phyloP scores from a whole-genome alignment of 148 eudicot species.

The Salicornia ramosissima region DNA sequence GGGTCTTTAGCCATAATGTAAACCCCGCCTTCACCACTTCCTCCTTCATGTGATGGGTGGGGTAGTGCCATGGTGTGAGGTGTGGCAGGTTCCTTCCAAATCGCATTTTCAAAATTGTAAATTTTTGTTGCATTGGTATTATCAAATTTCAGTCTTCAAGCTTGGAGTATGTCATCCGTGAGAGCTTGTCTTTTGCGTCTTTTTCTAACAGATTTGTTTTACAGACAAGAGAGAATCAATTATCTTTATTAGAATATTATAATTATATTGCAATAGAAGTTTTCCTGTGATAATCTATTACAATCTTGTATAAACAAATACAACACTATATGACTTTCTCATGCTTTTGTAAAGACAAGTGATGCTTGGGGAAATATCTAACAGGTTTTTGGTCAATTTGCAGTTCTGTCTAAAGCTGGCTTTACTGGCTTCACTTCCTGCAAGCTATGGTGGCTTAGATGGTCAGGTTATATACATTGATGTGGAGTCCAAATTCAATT shows the following conservation, averaged over 20 bases:
- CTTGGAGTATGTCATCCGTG: no score
- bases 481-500: constrained; percentile 84
- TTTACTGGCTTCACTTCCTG: constrained; percentile 72
- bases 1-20: no score
- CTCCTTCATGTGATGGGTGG: no score
- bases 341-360: background rate
- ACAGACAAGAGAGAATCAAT: no score
- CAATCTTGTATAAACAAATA: background rate
- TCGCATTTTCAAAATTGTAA: no score
- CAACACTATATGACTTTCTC: background rate
- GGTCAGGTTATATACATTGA: constrained; percentile 81
- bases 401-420: constrained; percentile 90
- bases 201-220: no score
- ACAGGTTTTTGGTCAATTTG: constrained; percentile 22
- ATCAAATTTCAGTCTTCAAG: no score
- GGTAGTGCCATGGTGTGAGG: no score
- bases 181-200: no score
- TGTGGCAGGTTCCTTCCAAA: no score
- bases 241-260: background rate
- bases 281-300: background rate
- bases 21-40: no score
- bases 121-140: no score
- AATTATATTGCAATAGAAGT: background rate
- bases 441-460: constrained; percentile 69
- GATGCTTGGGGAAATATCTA: background rate